Evolutionary conservation across 2,329 filamentous ascomycete genomes (phyloP).

Genomic region (Ophiostoma himal-ulmi): DNA sequence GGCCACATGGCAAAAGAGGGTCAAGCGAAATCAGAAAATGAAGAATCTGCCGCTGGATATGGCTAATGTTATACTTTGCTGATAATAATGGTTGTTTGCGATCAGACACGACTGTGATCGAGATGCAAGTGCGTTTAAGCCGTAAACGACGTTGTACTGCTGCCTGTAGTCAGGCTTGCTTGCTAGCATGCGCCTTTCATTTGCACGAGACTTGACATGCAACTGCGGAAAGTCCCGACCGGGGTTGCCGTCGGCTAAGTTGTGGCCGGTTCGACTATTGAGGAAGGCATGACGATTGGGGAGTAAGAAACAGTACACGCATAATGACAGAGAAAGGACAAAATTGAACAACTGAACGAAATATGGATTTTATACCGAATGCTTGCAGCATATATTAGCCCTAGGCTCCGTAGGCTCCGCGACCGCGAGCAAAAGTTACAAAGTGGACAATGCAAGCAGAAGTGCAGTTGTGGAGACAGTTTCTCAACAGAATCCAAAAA

Average conservation of each 20-base stretch:
- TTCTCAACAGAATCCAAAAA: neutral
- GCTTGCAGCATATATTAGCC: neutral
- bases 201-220: neutral
- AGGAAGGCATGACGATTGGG: neutral
- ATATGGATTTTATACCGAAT: neutral
- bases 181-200: neutral
- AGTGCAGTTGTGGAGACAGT: neutral
- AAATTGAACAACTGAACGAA: neutral
- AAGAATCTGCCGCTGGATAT: slow-evolving; percentile 2
- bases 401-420: neutral
- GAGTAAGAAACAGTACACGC: neutral
- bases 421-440: neutral
- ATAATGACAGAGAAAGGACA: neutral
- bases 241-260: slow-evolving; percentile 1
- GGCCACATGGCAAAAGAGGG: slow-evolving; percentile 17
- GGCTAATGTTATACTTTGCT: neutral
- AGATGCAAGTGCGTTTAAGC: too few species aligned
- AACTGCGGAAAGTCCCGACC: slow-evolving; percentile 5
- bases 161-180: neutral
- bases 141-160: neutral
- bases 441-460: neutral
- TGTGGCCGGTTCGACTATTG: neutral
- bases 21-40: slow-evolving; percentile 11
- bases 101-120: too few species aligned
- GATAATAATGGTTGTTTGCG: neutral